These are phyloP conservation scores for Heritiera littoralis DNA, from an alignment of 345 rosid genomes.

Conservation along the genomic window DNA sequence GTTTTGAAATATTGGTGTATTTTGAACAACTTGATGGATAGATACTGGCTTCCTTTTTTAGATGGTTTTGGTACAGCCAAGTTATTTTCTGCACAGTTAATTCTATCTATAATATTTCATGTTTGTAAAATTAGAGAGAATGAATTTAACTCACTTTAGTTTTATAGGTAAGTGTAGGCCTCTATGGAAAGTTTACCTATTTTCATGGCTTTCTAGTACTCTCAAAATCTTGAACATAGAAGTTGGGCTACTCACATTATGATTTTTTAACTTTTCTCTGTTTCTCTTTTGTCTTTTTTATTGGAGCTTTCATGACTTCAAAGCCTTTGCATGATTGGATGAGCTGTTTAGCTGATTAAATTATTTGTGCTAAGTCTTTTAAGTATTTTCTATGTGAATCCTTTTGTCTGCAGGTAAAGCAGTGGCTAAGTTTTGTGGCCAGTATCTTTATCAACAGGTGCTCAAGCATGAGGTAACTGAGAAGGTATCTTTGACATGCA, in stretches of 20 bases:
- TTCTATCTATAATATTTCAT: not conserved
- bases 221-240: not conserved
- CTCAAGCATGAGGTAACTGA: constrained; percentile 30
- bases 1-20: not conserved
- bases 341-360: not conserved
- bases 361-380: not conserved
- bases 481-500: constrained; percentile 7
- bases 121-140: not conserved
- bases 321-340: not conserved
- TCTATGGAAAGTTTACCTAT: not conserved
- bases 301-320: not conserved
- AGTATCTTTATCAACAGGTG: constrained; percentile 79
- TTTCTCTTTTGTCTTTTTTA: not conserved
- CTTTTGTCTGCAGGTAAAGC: constrained; percentile 59
- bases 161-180: not conserved
- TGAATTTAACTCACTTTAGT: not conserved
- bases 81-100: not conserved
- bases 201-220: not conserved
- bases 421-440: constrained; percentile 84
- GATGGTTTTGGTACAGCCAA: not conserved
- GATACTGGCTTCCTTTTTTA: not conserved
- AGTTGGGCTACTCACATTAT: not conserved
- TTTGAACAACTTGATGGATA: not conserved
- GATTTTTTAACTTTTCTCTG: not conserved
- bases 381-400: not conserved